A percentile compares a stretch with the other conserved stretches of the same genome.
These are phyloP conservation scores for Litchi chinensis DNA, from an alignment of 345 rosid genomes.

Conservation along the genomic window DNA sequence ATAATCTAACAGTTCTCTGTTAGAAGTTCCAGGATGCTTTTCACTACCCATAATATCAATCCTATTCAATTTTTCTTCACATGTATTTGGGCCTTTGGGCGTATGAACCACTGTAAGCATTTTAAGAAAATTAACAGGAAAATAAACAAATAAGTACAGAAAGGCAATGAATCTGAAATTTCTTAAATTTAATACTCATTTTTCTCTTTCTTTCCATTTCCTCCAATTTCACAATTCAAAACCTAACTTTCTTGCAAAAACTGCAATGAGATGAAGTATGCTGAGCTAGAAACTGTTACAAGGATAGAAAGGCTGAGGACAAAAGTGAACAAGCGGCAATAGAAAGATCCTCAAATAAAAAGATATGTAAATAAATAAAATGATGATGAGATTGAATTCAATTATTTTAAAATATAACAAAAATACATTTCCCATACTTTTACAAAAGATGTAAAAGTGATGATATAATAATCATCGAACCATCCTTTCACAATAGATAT, in stretches of 20 bases:
- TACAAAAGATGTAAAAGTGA: background rate
- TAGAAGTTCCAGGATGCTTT: constrained; percentile 34
- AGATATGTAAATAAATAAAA: background rate
- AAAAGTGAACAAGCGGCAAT: background rate
- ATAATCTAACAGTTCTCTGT: constrained; percentile 27
- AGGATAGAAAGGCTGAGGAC: background rate
- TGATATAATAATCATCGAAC: background rate
- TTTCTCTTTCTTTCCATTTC: background rate
- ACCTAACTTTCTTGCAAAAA: background rate
- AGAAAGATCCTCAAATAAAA: too few species aligned
- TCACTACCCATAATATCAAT: constrained; percentile 33
- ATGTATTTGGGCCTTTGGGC: constrained; percentile 29
- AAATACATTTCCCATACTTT: background rate
- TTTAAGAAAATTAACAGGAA: background rate
- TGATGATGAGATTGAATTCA: background rate
- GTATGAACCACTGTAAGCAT: constrained; percentile 45
- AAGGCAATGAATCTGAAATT: background rate
- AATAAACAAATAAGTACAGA: background rate
- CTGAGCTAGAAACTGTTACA: background rate
- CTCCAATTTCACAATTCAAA: constrained; percentile 8
- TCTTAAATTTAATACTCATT: background rate
- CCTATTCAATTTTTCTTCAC: constrained; percentile 35
- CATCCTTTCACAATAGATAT: background rate
- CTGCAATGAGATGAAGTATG: background rate
- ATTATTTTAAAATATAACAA: too few species aligned